These are phyloP conservation scores for Claviceps lovelessii DNA, from an alignment of 2,329 filamentous ascomycete genomes.

Conservation along the genomic window DNA sequence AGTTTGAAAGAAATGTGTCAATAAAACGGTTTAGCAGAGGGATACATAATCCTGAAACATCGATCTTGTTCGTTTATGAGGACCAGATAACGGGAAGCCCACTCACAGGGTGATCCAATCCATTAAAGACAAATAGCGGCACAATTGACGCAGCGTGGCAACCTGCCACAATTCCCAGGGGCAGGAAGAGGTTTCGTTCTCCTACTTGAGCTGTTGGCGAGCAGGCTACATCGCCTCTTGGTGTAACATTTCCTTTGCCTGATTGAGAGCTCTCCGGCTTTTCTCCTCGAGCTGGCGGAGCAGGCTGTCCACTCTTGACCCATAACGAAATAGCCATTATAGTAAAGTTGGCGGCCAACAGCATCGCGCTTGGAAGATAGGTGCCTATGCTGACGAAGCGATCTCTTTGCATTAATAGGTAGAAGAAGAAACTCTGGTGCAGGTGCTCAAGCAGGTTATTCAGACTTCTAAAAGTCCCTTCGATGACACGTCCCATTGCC, in stretches of 20 bases:
- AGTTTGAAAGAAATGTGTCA: background rate
- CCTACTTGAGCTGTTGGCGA: conserved; percentile 14
- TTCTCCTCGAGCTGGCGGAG: background rate
- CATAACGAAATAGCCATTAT: conserved; percentile 92
- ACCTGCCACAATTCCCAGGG: conserved; percentile 56
- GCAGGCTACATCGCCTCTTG: conserved; percentile 16
- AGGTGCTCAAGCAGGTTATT: conserved; percentile 95
- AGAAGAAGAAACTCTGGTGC: conserved; percentile 99
- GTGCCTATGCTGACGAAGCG: conserved; percentile 97
- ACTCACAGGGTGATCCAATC: conserved; percentile 49
- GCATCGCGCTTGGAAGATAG: conserved; percentile 94
- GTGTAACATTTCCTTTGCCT: conserved; percentile 7
- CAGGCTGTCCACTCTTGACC: conserved; percentile 61
- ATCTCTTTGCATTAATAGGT: conserved; percentile 78
- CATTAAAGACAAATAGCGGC: conserved; percentile 79
- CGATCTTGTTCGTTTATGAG: background rate
- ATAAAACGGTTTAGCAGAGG: background rate
- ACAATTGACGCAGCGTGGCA: conserved; percentile 65
- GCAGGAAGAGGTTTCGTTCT: conserved; percentile 56
- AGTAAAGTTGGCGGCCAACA: conserved; percentile 85
- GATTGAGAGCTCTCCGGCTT: background rate
- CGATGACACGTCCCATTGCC: conserved; percentile 76
- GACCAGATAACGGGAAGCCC: background rate
- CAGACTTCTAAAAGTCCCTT: conserved; percentile 81
- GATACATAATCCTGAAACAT: background rate